These are phyloP conservation scores for Thermothielavioides terrestris DNA, from an alignment of 495 filamentous ascomycete species.

Conservation along the genomic window DNA sequence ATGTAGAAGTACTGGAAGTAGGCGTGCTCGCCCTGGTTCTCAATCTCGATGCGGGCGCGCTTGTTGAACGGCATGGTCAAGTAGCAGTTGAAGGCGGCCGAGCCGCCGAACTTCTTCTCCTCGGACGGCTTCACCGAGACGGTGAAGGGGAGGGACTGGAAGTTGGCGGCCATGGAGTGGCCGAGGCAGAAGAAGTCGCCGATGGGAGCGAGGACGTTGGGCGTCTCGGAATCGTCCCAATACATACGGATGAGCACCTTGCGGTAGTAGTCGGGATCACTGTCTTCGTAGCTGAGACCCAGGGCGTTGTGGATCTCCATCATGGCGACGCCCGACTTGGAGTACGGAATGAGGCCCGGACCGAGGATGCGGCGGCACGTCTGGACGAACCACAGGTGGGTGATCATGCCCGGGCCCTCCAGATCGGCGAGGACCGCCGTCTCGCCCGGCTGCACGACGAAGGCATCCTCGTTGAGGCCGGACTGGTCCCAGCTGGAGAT, in stretches of 20 bases:
- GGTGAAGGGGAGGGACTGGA: not conserved
- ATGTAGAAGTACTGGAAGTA: not conserved
- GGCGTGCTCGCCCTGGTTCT: not conserved
- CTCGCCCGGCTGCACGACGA: not conserved
- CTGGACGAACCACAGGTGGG: not conserved
- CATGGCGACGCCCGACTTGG: not conserved
- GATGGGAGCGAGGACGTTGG: not conserved
- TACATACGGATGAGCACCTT: not conserved
- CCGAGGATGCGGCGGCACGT: not conserved
- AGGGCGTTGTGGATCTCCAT: not conserved
- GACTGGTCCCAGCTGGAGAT: not conserved
- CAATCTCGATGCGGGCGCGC: not conserved
- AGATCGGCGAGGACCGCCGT: not conserved
- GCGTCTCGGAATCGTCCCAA: not conserved
- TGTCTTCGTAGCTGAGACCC: not conserved
- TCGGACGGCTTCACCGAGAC: not conserved
- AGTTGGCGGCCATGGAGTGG: not conserved
- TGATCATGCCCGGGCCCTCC: not conserved
- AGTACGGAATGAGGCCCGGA: not conserved
- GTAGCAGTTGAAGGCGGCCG: not conserved
- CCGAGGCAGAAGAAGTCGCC: not conserved
- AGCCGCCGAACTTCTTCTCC: not conserved
- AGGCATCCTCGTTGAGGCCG: not conserved
- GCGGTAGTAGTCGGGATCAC: not conserved
- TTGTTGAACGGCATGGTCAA: not conserved